These are phyloP conservation scores for Cadophora sp. DNA, from an alignment of 2,329 filamentous ascomycete genomes.

Conservation along the genomic window DNA sequence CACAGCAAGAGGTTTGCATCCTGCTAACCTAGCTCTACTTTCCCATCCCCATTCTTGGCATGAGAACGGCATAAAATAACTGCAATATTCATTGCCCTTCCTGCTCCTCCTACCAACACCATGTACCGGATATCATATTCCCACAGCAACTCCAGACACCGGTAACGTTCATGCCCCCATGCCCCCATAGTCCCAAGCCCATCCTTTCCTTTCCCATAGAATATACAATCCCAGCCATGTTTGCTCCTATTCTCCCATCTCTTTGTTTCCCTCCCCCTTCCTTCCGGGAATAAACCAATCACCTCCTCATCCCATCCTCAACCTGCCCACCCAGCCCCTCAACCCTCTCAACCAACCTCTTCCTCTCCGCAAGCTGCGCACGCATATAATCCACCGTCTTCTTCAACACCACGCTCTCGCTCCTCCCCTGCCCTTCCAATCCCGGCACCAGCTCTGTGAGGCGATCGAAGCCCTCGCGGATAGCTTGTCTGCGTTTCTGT, in stretches of 20 bases:
- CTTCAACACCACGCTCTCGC: conserved; percentile 71
- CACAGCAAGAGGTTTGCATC: not conserved
- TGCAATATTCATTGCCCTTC: not conserved
- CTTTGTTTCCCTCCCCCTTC: not conserved
- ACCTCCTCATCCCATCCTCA: conserved; percentile 43
- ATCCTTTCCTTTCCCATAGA: not conserved
- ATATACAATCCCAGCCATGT: not conserved
- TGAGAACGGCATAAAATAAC: not conserved
- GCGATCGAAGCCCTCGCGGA: conserved; percentile 73
- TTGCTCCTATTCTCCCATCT: not conserved
- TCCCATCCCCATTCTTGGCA: not conserved
- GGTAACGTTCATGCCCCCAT: too few relatives aligned
- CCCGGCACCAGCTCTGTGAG: conserved; percentile 73
- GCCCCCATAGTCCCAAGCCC: not conserved
- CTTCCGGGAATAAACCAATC: conserved; percentile 3
- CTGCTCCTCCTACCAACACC: too few relatives aligned
- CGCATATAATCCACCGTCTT: conserved; percentile 62
- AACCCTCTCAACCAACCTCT: conserved; percentile 55
- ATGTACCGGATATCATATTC: not conserved
- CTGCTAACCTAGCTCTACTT: not conserved
- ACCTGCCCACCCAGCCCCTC: conserved; percentile 58
- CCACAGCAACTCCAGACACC: not conserved
- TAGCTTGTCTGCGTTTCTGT: conserved; percentile 57
- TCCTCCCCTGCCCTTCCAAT: conserved; percentile 71
- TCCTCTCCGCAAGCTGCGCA: conserved; percentile 56